phyloP scores from a whole-genome alignment of 495 filamentous ascomycete species.

The Schizothecium vesticola region DNA sequence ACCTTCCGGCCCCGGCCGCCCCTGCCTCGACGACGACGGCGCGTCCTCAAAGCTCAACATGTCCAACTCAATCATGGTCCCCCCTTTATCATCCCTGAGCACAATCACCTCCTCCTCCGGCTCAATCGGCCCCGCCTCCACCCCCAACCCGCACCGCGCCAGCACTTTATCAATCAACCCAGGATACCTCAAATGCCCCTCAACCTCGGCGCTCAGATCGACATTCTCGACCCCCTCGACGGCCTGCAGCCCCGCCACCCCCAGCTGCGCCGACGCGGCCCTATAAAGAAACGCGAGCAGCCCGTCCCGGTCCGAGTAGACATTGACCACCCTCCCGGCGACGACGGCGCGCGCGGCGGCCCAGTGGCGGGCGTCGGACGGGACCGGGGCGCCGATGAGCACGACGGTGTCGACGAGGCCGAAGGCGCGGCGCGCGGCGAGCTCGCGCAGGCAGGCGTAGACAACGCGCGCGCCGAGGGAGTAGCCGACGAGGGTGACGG shows the following conservation, averaged over 20 bases:
- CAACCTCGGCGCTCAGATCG: constrained; percentile 65
- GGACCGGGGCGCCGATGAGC: constrained; percentile 74
- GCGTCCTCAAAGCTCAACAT: constrained; percentile 26
- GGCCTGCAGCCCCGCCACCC: constrained; percentile 67
- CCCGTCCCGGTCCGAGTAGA: constrained; percentile 71
- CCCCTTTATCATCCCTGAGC: constrained; percentile 27
- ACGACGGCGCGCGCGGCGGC: constrained; percentile 64
- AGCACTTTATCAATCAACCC: constrained; percentile 65
- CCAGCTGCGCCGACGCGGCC: constrained; percentile 67
- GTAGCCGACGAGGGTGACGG: constrained; percentile 80
- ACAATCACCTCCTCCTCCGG: constrained; percentile 48
- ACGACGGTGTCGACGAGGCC: constrained; percentile 77
- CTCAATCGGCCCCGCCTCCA: constrained; percentile 48
- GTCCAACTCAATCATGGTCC: constrained; percentile 46
- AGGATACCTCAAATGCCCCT: constrained; percentile 68
- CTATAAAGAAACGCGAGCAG: constrained; percentile 75
- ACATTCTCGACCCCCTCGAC: constrained; percentile 62
- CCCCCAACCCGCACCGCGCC: constrained; percentile 60
- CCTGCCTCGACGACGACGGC: no score
- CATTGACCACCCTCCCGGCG: constrained; percentile 67
- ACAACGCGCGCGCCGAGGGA: constrained; percentile 80
- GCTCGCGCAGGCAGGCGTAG: constrained; percentile 62
- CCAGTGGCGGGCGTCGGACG: constrained; percentile 62
- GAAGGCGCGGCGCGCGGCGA: constrained; percentile 68
- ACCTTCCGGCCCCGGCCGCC: neutral